Evolutionary conservation across 163 green algal species (phyloP).

Genomic region (Volvox carteri): DNA sequence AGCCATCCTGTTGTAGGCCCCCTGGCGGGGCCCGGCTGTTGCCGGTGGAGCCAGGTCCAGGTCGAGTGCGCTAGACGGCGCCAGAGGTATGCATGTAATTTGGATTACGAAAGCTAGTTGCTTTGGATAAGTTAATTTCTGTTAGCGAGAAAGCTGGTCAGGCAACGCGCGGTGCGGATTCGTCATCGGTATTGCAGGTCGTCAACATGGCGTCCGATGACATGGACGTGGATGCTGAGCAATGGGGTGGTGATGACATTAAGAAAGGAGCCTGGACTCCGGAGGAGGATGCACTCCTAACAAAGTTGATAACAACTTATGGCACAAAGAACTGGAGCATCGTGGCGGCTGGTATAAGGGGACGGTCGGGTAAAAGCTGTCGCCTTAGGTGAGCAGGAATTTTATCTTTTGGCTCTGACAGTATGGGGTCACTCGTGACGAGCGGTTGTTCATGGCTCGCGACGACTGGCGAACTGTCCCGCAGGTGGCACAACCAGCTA

Average conservation of each 20-base stretch:
- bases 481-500: constrained; percentile 96
- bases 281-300: constrained; percentile 84
- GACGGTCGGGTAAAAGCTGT: constrained; percentile 90
- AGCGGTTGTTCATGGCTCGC: not conserved
- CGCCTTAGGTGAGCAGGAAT: constrained; percentile 76
- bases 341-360: constrained; percentile 68
- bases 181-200: constrained; percentile 18
- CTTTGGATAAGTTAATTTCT: not conserved
- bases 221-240: constrained; percentile 35
- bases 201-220: constrained; percentile 33
- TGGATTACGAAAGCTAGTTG: not conserved
- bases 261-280: constrained; percentile 85
- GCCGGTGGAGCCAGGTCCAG: not conserved
- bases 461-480: not conserved
- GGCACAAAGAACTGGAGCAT: constrained; percentile 69
- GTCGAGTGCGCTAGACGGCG: not conserved
- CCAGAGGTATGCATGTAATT: not conserved
- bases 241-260: constrained; percentile 51
- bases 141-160: not conserved
- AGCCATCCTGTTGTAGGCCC: not conserved
- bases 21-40: not conserved
- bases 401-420: not conserved
- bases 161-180: not conserved
- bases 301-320: constrained; percentile 61
- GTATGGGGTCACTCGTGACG: not conserved